These are phyloP conservation scores for Xerocomus minutiporus DNA, from an alignment of 1,284 basidiomycete species.

Conservation along the genomic window DNA sequence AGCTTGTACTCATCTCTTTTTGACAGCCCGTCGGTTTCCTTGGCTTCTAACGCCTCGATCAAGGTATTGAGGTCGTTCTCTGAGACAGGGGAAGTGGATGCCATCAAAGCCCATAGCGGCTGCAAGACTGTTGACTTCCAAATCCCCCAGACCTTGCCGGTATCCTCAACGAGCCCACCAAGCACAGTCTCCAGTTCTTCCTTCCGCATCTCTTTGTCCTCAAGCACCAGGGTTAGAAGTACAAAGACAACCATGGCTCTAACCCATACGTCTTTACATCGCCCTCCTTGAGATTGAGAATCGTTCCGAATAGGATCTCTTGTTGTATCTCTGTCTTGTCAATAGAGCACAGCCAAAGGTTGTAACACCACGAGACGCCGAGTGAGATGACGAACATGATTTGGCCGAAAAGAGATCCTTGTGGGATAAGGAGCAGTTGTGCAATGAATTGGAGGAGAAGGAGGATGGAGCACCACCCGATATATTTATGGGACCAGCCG, in stretches of 20 bases:
- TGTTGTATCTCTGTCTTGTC: constrained; percentile 21
- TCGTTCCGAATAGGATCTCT: constrained; percentile 13
- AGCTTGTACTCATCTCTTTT: background rate
- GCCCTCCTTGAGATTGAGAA: background rate
- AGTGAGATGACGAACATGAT: constrained; percentile 26
- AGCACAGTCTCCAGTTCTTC: background rate
- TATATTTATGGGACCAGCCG: constrained; percentile 7
- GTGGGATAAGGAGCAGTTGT: constrained; percentile 26
- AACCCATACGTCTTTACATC: background rate
- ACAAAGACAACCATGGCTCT: constrained; percentile 11
- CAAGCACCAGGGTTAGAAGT: constrained; percentile 6
- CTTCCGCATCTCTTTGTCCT: constrained; percentile 4
- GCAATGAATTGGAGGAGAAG: constrained; percentile 23
- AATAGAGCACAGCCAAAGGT: constrained; percentile 23
- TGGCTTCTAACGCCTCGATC: background rate
- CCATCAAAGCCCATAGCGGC: background rate
- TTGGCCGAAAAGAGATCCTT: constrained; percentile 27
- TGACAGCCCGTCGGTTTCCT: background rate
- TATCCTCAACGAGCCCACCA: constrained; percentile 8
- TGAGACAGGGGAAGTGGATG: background rate
- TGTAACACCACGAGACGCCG: constrained; percentile 25
- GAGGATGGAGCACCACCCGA: constrained; percentile 20
- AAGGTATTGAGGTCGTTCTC: background rate
- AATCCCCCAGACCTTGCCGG: constrained; percentile 1
- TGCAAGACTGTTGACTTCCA: constrained; percentile 5